phyloP scores from a whole-genome alignment of 2,329 filamentous ascomycete species.

The Blastomyces emzantsi region DNA sequence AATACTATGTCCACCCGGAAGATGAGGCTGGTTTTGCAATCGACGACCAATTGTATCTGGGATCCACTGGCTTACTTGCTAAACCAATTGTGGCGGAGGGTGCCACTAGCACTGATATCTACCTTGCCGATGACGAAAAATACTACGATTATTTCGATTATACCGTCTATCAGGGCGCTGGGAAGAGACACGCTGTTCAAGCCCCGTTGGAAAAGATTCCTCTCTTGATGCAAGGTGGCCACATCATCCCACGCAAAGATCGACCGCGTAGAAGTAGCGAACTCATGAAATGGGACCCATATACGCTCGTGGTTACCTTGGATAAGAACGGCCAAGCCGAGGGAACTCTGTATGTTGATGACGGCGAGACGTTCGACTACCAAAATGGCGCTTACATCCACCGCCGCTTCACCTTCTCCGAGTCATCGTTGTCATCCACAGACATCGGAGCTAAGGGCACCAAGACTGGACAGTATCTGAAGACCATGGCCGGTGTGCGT shows the following conservation, averaged over 20 bases:
- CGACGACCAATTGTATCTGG: slow-evolving; percentile 90
- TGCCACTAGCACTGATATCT: slow-evolving; percentile 64
- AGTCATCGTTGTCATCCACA: slow-evolving; percentile 56
- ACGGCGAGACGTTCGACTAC: slow-evolving; percentile 87
- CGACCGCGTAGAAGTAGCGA: slow-evolving; percentile 73
- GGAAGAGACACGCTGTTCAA: slow-evolving; percentile 58
- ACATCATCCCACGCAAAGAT: slow-evolving; percentile 86
- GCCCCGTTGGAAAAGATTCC: slow-evolving; percentile 82
- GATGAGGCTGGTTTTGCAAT: slow-evolving; percentile 81
- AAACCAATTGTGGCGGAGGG: slow-evolving; percentile 82
- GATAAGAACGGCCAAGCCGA: slow-evolving; percentile 60
- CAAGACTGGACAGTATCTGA: slow-evolving; percentile 64
- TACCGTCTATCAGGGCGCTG: slow-evolving; percentile 61
- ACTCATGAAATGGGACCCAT: slow-evolving; percentile 90
- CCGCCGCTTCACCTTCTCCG: slow-evolving; percentile 61
- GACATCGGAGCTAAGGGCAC: slow-evolving; percentile 54
- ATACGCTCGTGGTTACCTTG: slow-evolving; percentile 76
- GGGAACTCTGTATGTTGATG: slow-evolving; percentile 82
- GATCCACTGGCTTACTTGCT: slow-evolving; percentile 76
- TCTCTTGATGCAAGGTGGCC: slow-evolving; percentile 82
- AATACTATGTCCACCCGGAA: slow-evolving; percentile 83
- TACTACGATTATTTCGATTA: slow-evolving; percentile 98
- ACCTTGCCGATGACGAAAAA: slow-evolving; percentile 76
- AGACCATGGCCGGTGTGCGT: slow-evolving; percentile 65
- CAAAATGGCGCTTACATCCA: slow-evolving; percentile 81